Conservation (phyloP, 306 rosid species). For the Gillenia trifoliata region DNA sequence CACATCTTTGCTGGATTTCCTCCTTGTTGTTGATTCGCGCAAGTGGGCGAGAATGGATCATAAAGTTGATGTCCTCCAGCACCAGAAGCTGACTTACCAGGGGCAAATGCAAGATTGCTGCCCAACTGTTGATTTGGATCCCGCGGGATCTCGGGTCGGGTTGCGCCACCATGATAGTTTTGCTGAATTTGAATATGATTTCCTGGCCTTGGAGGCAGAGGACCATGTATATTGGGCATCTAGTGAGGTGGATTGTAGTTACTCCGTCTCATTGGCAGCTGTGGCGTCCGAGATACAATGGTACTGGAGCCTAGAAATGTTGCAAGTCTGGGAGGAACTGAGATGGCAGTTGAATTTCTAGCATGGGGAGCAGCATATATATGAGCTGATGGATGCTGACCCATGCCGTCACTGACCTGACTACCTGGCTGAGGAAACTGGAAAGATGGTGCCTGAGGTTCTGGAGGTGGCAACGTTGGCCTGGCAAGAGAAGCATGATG, state of each 20-base stretch:
- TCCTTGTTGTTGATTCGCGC: conserved; percentile 41
- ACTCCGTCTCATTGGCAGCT: conserved; percentile 46
- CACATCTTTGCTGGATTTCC: conserved; percentile 34
- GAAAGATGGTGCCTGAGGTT: conserved; percentile 38
- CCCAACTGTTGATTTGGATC: conserved; percentile 40
- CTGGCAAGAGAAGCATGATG: conserved; percentile 27
- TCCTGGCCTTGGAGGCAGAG: conserved; percentile 36
- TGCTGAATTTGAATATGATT: conserved; percentile 42
- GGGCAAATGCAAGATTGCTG: conserved; percentile 37
- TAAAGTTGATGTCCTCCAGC: conserved; percentile 77
- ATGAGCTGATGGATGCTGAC: conserved; percentile 40
- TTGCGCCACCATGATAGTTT: conserved; percentile 33
- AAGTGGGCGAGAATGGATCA: conserved; percentile 89
- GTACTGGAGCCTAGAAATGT: conserved; percentile 44
- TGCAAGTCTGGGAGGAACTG: conserved; percentile 43
- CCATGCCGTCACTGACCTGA: conserved; percentile 42
- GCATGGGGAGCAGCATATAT: conserved; percentile 34
- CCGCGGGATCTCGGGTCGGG: conserved; percentile 35
- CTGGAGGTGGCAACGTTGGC: conserved; percentile 35
- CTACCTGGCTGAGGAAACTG: conserved; percentile 41
- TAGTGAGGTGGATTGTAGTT: conserved; percentile 56
- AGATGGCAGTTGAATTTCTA: conserved; percentile 38
- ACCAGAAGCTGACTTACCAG: conserved; percentile 43
- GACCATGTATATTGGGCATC: conserved; percentile 19
- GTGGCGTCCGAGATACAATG: background rate